These are phyloP conservation scores for Jacaranda copaia DNA, from an alignment of 257 asterid genomes.

Conservation along the genomic window DNA sequence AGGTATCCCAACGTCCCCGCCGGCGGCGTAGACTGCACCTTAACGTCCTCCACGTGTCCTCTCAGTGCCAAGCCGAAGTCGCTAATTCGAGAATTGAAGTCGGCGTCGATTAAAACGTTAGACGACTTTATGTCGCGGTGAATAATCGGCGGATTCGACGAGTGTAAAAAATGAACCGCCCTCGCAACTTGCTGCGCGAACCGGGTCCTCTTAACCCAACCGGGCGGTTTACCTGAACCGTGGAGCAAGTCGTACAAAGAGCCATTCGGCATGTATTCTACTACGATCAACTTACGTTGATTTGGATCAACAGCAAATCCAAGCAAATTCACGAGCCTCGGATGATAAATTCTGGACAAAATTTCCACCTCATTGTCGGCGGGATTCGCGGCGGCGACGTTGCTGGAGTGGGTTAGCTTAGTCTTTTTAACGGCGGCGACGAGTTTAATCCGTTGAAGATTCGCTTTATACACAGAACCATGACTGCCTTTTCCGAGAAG, in stretches of 20 bases:
- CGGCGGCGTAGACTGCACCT: constrained; percentile 75
- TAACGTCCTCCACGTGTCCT: constrained; percentile 83
- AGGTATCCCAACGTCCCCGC: constrained; percentile 94
- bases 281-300: constrained; percentile 63
- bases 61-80: constrained; percentile 86
- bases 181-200: constrained; percentile 71
- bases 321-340: constrained; percentile 71
- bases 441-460: constrained; percentile 45
- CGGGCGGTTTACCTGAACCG: constrained; percentile 59
- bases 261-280: constrained; percentile 88
- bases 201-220: constrained; percentile 71
- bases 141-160: constrained; percentile 73
- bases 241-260: constrained; percentile 73
- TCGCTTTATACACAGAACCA: constrained; percentile 76
- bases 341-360: constrained; percentile 64
- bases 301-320: constrained; percentile 60
- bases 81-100: constrained; percentile 65
- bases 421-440: constrained; percentile 71
- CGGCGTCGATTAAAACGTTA: constrained; percentile 69
- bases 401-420: constrained; percentile 39
- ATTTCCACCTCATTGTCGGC: constrained; percentile 80
- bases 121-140: constrained; percentile 89
- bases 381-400: not conserved
- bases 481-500: constrained; percentile 88
- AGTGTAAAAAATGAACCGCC: constrained; percentile 72